Conservation (phyloP, 768 basidiomycete species). For the Mycena haematopus region DNA sequence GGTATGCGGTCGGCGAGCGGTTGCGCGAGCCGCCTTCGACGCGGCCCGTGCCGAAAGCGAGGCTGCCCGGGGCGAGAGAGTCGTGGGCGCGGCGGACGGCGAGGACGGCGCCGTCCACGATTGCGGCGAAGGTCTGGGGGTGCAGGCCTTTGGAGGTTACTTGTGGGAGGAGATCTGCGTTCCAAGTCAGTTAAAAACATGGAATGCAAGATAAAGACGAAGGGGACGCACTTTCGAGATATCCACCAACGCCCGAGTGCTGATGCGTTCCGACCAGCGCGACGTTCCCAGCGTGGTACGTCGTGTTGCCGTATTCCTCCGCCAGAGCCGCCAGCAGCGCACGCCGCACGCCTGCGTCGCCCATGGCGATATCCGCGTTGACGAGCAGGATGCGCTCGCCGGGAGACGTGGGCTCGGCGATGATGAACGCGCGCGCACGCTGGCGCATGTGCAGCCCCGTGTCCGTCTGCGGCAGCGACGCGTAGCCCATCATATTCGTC, state of each 20-base stretch:
- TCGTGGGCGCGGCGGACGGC: constrained; percentile 73
- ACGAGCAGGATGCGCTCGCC: constrained; percentile 17
- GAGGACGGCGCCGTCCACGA: constrained; percentile 69
- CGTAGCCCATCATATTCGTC: constrained; percentile 67
- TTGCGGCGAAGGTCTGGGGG: constrained; percentile 71
- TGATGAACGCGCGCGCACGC: constrained; percentile 58
- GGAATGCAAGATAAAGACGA: neutral
- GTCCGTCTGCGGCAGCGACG: constrained; percentile 51
- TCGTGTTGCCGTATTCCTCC: constrained; percentile 54
- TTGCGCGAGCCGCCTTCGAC: constrained; percentile 74
- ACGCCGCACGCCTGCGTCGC: constrained; percentile 73
- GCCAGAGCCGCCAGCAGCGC: constrained; percentile 68
- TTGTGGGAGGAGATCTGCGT: constrained; percentile 68
- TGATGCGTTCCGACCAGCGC: constrained; percentile 81
- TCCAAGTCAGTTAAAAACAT: neutral
- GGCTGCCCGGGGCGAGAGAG: constrained; percentile 62
- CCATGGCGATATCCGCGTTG: constrained; percentile 31
- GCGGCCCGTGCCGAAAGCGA: constrained; percentile 73
- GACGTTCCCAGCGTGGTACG: constrained; percentile 73
- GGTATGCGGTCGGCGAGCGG: constrained; percentile 76
- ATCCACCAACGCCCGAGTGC: constrained; percentile 81
- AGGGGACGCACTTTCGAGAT: constrained; percentile 56
- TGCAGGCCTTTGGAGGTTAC: constrained; percentile 78
- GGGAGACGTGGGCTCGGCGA: constrained; percentile 44
- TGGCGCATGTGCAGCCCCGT: constrained; percentile 63